Base-by-base conservation (phyloP, 106 monocot genomes). In the Dioscorea zingiberensis region DNA sequence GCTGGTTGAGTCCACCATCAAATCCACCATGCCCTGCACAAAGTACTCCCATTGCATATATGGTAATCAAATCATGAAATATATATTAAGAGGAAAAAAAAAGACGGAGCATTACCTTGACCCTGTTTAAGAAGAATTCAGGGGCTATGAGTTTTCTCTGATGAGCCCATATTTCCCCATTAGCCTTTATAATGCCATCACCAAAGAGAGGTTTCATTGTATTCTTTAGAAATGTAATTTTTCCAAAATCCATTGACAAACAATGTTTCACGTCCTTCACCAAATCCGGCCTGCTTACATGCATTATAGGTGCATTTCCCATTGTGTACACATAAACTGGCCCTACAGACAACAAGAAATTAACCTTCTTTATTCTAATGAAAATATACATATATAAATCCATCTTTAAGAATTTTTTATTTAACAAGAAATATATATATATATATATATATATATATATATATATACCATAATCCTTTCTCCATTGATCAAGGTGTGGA, bases 101-200 rank as follows among this genome's bases (percentile, higher is more conserved):
- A 2, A 30, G 4, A 30, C 30, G 30, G 7, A 7, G 30, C 6
- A 32, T 30, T 55, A 80, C 91, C 87, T 91, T 92, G 27, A 87
- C 84, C 69, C 82, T 92, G 58, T 84, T 77, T 57, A 74, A 69
- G 76, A 82, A 84, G 76, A 92, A 87, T 69, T 92, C 78, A 14
- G 87, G 92, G 2, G 92, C 81, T 10, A 92, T 85, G 48, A 85
- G 68, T 60, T 87, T 92, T n/a, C 92, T 78, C 55, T 92, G 92
- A 55, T 77, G 64, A 14, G 68, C 68, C 92, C 92, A 92, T 2
- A 69, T 61, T 4, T 55, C 60, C 1, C 92, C 92, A 51, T 84
- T 87, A 13, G 87, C 72, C 48, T 69, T 63, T 25, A 92, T 55
- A 21, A 87, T 82, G 19, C 87, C 87, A 4, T 73, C 56, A 1